These are phyloP conservation scores for Mycena polygramma DNA, from an alignment of 768 basidiomycete species.

Conservation along the genomic window DNA sequence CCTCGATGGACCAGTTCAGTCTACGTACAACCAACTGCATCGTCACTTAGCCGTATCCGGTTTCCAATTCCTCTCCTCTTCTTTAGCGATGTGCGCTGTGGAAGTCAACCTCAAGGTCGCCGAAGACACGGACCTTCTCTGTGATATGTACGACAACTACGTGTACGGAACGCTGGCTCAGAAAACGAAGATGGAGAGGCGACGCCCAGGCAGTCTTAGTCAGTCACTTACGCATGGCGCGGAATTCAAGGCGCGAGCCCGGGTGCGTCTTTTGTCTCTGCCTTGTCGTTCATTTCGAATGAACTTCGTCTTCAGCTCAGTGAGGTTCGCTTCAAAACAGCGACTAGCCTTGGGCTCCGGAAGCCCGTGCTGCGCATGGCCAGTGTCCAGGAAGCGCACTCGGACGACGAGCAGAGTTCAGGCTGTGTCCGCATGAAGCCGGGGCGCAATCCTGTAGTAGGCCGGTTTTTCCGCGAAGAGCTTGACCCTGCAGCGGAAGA, in stretches of 20 bases:
- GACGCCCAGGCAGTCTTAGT: slow-evolving; percentile 17
- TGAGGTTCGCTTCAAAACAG: slow-evolving; percentile 2
- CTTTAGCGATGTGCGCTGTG: not conserved
- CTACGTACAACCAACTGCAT: slow-evolving; percentile 23
- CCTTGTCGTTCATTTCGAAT: not conserved
- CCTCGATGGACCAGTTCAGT: slow-evolving; percentile 22
- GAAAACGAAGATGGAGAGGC: slow-evolving; percentile 23
- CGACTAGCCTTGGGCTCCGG: not conserved
- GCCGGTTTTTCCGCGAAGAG: slow-evolving; percentile 7
- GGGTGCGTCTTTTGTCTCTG: slow-evolving; percentile 14
- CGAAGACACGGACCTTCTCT: not conserved
- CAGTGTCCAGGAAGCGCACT: slow-evolving; percentile 15
- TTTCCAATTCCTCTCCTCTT: slow-evolving; percentile 14
- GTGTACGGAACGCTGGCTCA: slow-evolving; percentile 19
- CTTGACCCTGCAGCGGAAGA: slow-evolving; percentile 14
- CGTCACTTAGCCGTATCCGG: slow-evolving; percentile 10
- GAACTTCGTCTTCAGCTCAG: not conserved
- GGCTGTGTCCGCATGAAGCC: slow-evolving; percentile 14
- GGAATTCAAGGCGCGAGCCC: slow-evolving; percentile 16
- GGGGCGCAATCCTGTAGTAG: slow-evolving; percentile 15
- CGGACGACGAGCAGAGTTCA: slow-evolving; percentile 17
- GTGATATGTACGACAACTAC: slow-evolving; percentile 33
- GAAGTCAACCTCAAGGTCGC: slow-evolving; percentile 3
- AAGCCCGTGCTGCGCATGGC: slow-evolving; percentile 24
- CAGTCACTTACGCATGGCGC: not conserved